Evolutionary conservation across 129 eudicot species (phyloP), one percentile per base, ranked within the genome.

Genomic region (Escallonia rubra): DNA sequence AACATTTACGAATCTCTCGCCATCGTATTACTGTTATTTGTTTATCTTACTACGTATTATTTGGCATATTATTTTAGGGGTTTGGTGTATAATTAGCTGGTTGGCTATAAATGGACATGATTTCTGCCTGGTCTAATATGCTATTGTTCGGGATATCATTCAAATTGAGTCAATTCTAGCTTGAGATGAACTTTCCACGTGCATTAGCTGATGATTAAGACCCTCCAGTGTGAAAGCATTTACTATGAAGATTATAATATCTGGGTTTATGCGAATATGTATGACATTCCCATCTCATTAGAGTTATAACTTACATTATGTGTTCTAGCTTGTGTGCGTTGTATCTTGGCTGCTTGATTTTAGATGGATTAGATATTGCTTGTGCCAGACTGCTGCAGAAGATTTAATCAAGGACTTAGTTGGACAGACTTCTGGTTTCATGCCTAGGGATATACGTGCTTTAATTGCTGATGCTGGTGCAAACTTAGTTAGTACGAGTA

Each of bases 361-460:
- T 76, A 23, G 72, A 72, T 69, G 64, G 60, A 57, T 68, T 63
- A 72, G 69, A 72, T 70, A 41, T 68, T 73, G 45, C 43, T 74
- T 59, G 10, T 72, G 78, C 73, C 87, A 93, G 98, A 72, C 68
- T 51, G 77, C 86, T 61, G 54, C 76, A 11, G 90, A 89, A 74
- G 91, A 84, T 64, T 78, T 89, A 78, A 85, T 81, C 59, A 86
- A 93, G 69, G 96, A 89, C 66, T 66, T 93, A 63, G 88, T 87
- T 74, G 95, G 96, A 55, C 98, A 89, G 73, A 93, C 98, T 57
- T 89, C 96, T 43, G 96, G 98, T 57, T 93, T 75, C 68, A 82
- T 81, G 87, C 91, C 98, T 44, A 86, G 96, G 77, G 98, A 93
- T 82, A 72, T 93, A 56, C 70, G 74, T 77, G 86, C 98, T 64